phyloP scores from a whole-genome alignment of 495 filamentous ascomycete species.

The Geoglossum glabrum region DNA sequence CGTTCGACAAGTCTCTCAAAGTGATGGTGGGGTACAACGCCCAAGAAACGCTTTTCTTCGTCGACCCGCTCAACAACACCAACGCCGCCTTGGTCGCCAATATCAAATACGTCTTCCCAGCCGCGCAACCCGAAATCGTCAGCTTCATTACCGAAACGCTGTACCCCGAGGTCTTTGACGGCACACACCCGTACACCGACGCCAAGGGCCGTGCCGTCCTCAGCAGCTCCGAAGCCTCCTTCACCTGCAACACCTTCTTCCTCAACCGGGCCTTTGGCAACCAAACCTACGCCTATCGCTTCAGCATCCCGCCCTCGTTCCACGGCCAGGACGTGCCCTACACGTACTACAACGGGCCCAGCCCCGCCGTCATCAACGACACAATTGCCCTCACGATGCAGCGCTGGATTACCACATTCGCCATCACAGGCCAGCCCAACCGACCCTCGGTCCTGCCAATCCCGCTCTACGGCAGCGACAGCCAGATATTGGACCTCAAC shows the following conservation, averaged over 20 bases:
- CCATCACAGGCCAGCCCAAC: slow-evolving; percentile 25
- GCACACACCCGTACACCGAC: slow-evolving; percentile 25
- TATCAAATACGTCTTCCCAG: slow-evolving; percentile 27
- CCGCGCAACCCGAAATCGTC: slow-evolving; percentile 14
- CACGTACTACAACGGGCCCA: slow-evolving; percentile 32
- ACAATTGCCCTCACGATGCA: slow-evolving; percentile 34
- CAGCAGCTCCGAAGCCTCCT: slow-evolving; percentile 31
- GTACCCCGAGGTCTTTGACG: slow-evolving; percentile 27
- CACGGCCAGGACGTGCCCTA: slow-evolving; percentile 38
- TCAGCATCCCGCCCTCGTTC: slow-evolving; percentile 32
- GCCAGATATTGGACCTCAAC: slow-evolving; percentile 24
- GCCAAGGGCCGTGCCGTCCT: slow-evolving; percentile 26
- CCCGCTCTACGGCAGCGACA: slow-evolving; percentile 19
- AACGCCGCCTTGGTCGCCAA: slow-evolving; percentile 24
- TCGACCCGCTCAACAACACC: slow-evolving; percentile 29
- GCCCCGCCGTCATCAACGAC: slow-evolving; percentile 19
- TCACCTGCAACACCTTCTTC: slow-evolving; percentile 44
- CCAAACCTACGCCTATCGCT: slow-evolving; percentile 37
- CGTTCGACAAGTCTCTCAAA: slow-evolving; percentile 31
- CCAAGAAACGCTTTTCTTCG: slow-evolving; percentile 31
- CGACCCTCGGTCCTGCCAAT: slow-evolving; percentile 22
- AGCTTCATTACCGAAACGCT: slow-evolving; percentile 26
- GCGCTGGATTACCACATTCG: slow-evolving; percentile 39
- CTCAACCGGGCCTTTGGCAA: slow-evolving; percentile 35
- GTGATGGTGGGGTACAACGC: slow-evolving; percentile 37